Conservation (phyloP, 1,284 basidiomycete species). For the Rhodotorula sp. region DNA sequence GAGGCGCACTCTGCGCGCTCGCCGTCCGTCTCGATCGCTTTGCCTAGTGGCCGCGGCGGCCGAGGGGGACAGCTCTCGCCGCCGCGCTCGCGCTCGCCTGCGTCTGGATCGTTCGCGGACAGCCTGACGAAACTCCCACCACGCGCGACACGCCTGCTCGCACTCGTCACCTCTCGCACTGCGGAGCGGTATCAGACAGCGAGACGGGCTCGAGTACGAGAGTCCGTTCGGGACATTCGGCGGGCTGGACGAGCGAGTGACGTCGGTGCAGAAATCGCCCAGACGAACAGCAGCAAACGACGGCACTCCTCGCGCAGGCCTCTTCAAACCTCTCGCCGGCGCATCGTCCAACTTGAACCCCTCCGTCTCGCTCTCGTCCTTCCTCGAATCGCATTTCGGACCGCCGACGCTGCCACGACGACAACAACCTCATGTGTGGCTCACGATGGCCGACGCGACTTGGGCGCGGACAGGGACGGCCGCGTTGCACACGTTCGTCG, state of each 20-base stretch:
- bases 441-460: conserved; percentile 21
- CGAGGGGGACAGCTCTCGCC: not conserved
- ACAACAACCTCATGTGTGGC: conserved; percentile 20
- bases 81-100: not conserved
- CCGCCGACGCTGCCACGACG: not conserved
- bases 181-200: not conserved
- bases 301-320: not conserved
- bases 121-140: not conserved
- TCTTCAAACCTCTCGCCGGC: not conserved
- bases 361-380: conserved; percentile 17
- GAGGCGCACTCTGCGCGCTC: not conserved
- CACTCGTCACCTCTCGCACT: not conserved
- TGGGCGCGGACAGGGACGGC: conserved; percentile 25
- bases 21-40: conserved; percentile 2
- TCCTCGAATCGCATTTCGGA: conserved; percentile 22
- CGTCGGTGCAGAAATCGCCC: not conserved
- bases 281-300: not conserved
- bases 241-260: not conserved
- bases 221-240: no score
- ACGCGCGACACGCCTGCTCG: conserved; percentile 1
- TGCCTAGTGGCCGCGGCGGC: not conserved
- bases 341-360: not conserved
- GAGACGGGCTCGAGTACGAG: not conserved
- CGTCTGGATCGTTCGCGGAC: not conserved
- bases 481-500: conserved; percentile 21